Evolutionary conservation across 106 monocot genomes (phyloP).

Genomic region (Triglochin maritima): DNA sequence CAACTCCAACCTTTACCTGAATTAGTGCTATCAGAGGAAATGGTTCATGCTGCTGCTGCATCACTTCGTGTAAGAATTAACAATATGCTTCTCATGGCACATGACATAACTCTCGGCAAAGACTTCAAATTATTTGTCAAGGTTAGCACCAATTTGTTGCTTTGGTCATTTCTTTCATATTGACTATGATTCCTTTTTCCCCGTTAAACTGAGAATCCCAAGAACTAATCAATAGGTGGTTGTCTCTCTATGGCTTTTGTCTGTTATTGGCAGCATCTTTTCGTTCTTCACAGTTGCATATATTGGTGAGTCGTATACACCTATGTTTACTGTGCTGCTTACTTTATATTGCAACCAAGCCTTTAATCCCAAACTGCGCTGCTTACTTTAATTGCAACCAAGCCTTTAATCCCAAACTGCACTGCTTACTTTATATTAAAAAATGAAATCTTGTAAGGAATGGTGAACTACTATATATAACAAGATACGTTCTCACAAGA

Average conservation of each 20-base stretch:
- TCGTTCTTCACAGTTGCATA: slow-evolving; percentile 84
- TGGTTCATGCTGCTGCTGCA: slow-evolving; percentile 90
- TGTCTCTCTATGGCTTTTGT: slow-evolving; percentile 78
- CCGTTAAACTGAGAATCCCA: not conserved
- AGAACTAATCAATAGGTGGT: slow-evolving; percentile 32
- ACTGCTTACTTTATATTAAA: too few species aligned
- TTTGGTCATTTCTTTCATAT: not conserved
- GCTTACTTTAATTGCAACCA: too few species aligned
- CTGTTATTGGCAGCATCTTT: slow-evolving; percentile 67
- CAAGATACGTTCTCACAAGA: too few species aligned
- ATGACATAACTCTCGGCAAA: slow-evolving; percentile 91
- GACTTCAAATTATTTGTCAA: slow-evolving; percentile 82
- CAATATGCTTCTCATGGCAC: slow-evolving; percentile 80
- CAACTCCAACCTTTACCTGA: slow-evolving; percentile 81
- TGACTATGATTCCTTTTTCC: too few species aligned
- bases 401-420: too few species aligned
- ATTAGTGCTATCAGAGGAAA: slow-evolving; percentile 89
- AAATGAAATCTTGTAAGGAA: too few species aligned
- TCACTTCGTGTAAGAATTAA: slow-evolving; percentile 87
- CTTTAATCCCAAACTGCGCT: too few species aligned
- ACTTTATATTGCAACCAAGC: too few species aligned
- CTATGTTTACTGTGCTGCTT: not conserved
- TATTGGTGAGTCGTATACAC: slow-evolving; percentile 43
- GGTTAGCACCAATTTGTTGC: slow-evolving; percentile 21
- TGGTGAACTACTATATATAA: too few species aligned